Conservation (phyloP, 352 stramenopile genomes). For the Globisporangium viniferum region DNA sequence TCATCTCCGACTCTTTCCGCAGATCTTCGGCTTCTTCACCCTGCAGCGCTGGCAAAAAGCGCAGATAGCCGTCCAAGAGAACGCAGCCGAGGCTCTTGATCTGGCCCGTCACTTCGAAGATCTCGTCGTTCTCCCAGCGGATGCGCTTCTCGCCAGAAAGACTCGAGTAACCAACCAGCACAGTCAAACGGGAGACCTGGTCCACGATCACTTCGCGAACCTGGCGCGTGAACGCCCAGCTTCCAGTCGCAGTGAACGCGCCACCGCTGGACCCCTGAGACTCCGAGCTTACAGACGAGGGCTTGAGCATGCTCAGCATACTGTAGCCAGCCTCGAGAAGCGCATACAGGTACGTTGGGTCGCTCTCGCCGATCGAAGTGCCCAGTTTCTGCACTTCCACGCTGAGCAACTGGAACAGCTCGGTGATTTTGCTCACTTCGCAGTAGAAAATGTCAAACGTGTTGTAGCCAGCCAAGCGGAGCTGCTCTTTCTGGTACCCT, state of each 20-base stretch:
- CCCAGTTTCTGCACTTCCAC: constrained; percentile 52
- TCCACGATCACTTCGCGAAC: constrained; percentile 62
- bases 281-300: constrained; percentile 14
- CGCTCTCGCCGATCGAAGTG: constrained; percentile 55
- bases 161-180: constrained; percentile 45
- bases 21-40: constrained; percentile 56
- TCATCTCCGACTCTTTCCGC: constrained; percentile 53
- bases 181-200: constrained; percentile 59
- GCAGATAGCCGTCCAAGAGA: constrained; percentile 53
- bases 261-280: constrained; percentile 15
- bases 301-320: constrained; percentile 68
- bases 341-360: constrained; percentile 53
- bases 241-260: constrained; percentile 29
- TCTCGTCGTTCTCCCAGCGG: constrained; percentile 48
- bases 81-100: constrained; percentile 50
- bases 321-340: constrained; percentile 65
- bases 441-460: constrained; percentile 88
- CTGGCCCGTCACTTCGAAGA: constrained; percentile 65
- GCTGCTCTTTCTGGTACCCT: constrained; percentile 76
- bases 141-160: constrained; percentile 27
- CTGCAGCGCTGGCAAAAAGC: constrained; percentile 36
- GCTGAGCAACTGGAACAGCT: constrained; percentile 60
- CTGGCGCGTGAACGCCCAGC: constrained; percentile 58
- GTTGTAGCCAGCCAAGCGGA: constrained; percentile 78
- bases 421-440: constrained; percentile 76